A percentile compares a stretch with the other conserved stretches of the same genome.
phyloP scores from a whole-genome alignment of 1,284 basidiomycete species.

The Rhodotorula mucilaginosa region DNA sequence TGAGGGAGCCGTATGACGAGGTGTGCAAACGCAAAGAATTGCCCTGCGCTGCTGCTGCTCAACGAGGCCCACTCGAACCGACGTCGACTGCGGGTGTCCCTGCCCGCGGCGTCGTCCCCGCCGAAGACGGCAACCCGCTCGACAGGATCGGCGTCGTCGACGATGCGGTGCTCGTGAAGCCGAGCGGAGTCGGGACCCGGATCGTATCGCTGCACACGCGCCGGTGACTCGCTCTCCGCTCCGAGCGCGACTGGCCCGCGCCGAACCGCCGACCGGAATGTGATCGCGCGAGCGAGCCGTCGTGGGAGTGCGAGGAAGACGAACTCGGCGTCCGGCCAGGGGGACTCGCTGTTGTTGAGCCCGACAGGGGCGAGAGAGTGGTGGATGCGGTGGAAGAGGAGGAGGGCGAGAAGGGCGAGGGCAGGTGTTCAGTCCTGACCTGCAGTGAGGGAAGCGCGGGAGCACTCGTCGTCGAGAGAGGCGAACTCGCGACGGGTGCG shows the following conservation, averaged over 20 bases:
- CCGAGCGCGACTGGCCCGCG: constrained; percentile 20
- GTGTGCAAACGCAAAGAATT: no score
- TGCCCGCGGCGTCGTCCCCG: no score
- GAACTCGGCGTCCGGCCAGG: neutral
- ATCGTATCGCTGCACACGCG: constrained; percentile 30
- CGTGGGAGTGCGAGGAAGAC: neutral
- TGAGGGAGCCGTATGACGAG: no score
- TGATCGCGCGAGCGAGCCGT: neutral
- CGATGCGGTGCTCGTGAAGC: neutral
- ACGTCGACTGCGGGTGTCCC: no score
- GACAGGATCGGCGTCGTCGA: neutral
- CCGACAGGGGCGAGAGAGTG: neutral
- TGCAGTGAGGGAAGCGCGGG: neutral
- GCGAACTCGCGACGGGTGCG: neutral
- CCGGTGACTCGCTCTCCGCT: constrained; percentile 30
- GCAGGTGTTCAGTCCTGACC: neutral
- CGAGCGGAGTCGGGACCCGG: constrained; percentile 2
- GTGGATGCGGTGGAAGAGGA: neutral
- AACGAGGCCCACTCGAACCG: no score
- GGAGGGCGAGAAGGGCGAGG: neutral
- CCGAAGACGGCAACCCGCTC: neutral
- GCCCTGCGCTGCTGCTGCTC: no score
- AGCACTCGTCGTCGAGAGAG: neutral
- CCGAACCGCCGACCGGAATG: constrained; percentile 19
- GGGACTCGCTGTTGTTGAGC: neutral